These are phyloP conservation scores for Heterotrichella gracilis DNA, from an alignment of 352 stramenopile genomes.

Conservation along the genomic window DNA sequence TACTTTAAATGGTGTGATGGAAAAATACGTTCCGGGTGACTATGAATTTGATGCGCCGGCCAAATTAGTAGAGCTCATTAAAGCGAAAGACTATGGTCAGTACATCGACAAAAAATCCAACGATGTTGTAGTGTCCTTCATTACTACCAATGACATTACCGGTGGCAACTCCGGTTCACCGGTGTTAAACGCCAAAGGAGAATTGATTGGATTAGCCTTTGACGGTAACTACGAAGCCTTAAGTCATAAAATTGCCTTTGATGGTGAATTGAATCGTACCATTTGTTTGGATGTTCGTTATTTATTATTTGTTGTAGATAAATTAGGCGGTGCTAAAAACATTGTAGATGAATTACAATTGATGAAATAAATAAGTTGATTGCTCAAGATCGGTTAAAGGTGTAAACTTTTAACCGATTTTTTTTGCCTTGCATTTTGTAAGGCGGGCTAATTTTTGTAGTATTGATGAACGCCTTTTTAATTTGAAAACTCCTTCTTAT, in stretches of 20 bases:
- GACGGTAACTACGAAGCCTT: not conserved
- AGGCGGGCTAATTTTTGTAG: too few relatives aligned
- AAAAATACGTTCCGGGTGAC: not conserved
- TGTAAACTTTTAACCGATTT: too few relatives aligned
- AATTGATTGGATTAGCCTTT: not conserved
- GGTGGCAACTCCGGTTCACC: not conserved
- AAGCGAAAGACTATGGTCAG: not conserved
- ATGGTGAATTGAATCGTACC: not conserved
- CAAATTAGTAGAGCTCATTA: slow-evolving; percentile 4
- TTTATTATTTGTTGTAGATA: slow-evolving; percentile 1
- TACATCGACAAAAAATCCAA: not conserved
- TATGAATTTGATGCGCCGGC: not conserved
- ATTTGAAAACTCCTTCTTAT: too few relatives aligned
- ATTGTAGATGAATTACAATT: not conserved
- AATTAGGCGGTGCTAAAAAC: slow-evolving; percentile 3
- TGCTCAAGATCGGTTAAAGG: too few relatives aligned
- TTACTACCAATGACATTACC: slow-evolving; percentile 4
- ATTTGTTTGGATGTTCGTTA: not conserved
- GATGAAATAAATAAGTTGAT: not conserved
- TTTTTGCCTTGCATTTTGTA: too few relatives aligned
- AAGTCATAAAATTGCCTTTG: slow-evolving; percentile 8
- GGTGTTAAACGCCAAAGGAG: not conserved
- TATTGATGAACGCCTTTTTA: too few relatives aligned
- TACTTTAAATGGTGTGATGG: not conserved
- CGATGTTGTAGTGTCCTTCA: slow-evolving; percentile 2